Evolutionary conservation across 2,329 filamentous ascomycete species (phyloP).

Genomic region (Leptosphaerulina australis): DNA sequence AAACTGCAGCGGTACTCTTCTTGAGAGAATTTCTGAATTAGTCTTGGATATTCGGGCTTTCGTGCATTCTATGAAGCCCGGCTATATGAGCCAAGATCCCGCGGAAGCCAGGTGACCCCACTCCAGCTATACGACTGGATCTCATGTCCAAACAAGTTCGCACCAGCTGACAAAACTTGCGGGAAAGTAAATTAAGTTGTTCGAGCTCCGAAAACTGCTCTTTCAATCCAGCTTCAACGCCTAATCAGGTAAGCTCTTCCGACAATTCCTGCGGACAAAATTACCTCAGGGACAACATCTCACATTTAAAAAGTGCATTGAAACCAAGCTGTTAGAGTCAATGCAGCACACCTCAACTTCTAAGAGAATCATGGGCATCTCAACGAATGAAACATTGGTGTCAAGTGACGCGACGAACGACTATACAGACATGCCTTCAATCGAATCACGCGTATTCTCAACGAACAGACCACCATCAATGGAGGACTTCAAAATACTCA

Average conservation of each 20-base stretch:
- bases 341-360: neutral
- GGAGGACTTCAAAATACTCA: conserved; percentile 54
- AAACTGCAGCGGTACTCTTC: too few relatives aligned
- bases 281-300: neutral
- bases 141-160: neutral
- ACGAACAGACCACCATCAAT: conserved; percentile 47
- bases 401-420: neutral
- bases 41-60: too few relatives aligned
- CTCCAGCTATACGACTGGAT: neutral
- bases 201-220: neutral
- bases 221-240: neutral
- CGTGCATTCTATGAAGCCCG: too few relatives aligned
- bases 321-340: neutral
- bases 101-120: conserved; percentile 10
- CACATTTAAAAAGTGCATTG: neutral
- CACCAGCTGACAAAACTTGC: neutral
- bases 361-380: neutral
- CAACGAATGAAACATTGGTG: conserved; percentile 1
- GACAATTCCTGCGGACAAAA: neutral
- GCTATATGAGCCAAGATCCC: conserved; percentile 12
- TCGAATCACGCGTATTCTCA: conserved; percentile 38
- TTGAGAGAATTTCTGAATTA: too few relatives aligned
- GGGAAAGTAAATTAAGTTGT: neutral
- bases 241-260: neutral
- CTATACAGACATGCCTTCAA: conserved; percentile 3